Evolutionary conservation across 495 filamentous ascomycete genomes (phyloP).

Genomic region (Penicillium argentinense): DNA sequence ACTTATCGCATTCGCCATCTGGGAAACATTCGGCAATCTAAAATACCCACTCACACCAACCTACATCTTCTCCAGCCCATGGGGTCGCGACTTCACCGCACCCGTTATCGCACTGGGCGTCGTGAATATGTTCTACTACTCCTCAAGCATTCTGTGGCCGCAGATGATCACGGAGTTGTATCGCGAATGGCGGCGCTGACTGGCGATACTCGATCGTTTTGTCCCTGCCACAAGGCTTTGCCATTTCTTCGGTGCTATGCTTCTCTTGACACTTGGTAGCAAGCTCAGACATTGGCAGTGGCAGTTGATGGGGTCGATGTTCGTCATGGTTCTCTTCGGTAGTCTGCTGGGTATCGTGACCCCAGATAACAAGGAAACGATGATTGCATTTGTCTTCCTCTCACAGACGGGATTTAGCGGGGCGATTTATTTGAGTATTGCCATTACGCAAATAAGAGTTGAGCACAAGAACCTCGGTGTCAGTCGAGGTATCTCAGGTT

Average conservation of each 20-base stretch:
- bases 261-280: slow-evolving; percentile 22
- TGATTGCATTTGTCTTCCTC: slow-evolving; percentile 28
- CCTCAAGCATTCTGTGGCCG: slow-evolving; percentile 27
- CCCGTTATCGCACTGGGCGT: slow-evolving; percentile 24
- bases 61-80: slow-evolving; percentile 21
- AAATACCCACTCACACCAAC: slow-evolving; percentile 25
- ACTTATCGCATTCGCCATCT: slow-evolving; percentile 24
- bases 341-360: slow-evolving; percentile 22
- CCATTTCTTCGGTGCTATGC: slow-evolving; percentile 23
- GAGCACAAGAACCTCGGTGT: slow-evolving; percentile 28
- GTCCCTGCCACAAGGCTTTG: slow-evolving; percentile 24
- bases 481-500: slow-evolving; percentile 26
- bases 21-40: slow-evolving; percentile 23
- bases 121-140: slow-evolving; percentile 32
- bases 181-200: slow-evolving; percentile 19
- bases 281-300: slow-evolving; percentile 26
- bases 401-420: slow-evolving; percentile 27
- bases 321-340: slow-evolving; percentile 28
- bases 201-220: slow-evolving; percentile 24
- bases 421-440: slow-evolving; percentile 26
- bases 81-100: slow-evolving; percentile 25
- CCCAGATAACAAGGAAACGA: slow-evolving; percentile 23
- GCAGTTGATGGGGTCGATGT: slow-evolving; percentile 25
- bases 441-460: slow-evolving; percentile 27
- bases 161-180: slow-evolving; percentile 26